Evolutionary conservation across 257 asterid genomes (phyloP).

Genomic region (Agastache rugosa): DNA sequence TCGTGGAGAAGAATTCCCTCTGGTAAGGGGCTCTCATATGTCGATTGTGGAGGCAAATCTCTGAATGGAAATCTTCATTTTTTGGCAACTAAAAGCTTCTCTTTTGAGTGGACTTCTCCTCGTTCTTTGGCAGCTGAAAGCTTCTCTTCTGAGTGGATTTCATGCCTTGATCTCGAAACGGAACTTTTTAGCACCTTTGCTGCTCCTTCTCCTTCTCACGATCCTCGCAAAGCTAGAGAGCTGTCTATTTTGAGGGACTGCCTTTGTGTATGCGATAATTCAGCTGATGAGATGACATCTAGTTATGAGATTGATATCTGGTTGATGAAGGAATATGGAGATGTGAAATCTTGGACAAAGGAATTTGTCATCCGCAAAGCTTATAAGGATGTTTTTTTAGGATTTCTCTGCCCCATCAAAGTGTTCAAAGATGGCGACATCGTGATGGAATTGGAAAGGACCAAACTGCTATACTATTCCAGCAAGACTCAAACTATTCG

Average conservation of each 20-base stretch:
- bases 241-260: conserved; percentile 19
- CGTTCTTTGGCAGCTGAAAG: conserved; percentile 37
- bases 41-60: too few relatives aligned
- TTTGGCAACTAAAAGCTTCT: not conserved
- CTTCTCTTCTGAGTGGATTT: conserved; percentile 15
- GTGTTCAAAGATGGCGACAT: too few relatives aligned
- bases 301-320: not conserved
- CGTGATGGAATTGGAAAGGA: too few relatives aligned
- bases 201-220: conserved; percentile 9
- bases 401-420: too few relatives aligned
- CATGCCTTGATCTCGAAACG: conserved; percentile 32
- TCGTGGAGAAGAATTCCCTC: conserved; percentile 37
- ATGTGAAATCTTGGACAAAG: too few relatives aligned
- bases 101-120: conserved; percentile 41
- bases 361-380: not conserved
- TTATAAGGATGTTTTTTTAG: not conserved
- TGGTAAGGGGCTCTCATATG: not conserved
- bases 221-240: conserved; percentile 3
- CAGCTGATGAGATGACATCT: not conserved
- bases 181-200: conserved; percentile 2
- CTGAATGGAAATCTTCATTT: too few relatives aligned
- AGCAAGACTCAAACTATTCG: too few relatives aligned
- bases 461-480: too few relatives aligned
- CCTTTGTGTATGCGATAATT: not conserved
- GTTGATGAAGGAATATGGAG: too few relatives aligned